Base-by-base conservation (phyloP, 73 alveolate species). In the Effrenium voratum region DNA sequence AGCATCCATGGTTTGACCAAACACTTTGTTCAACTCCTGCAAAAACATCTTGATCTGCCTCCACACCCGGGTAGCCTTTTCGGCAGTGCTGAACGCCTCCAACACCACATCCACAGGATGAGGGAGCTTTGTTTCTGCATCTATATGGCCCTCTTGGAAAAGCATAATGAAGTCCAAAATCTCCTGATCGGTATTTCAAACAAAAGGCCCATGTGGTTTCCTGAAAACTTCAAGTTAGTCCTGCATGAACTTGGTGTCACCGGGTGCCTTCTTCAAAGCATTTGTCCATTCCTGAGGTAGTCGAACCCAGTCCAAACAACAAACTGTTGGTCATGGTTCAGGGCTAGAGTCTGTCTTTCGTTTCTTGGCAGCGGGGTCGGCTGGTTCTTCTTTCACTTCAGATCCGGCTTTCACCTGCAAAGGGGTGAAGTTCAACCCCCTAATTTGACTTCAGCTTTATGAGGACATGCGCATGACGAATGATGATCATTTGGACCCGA, bases 81-180 rank as follows among this genome's bases (percentile, higher is more conserved):
- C 72, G 12, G 72, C 38, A 13, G 8, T n/a, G 30, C n/a, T 79
- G 92, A 81, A 81, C 19, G 92, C 92, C 0, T 81, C 92, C 45
- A 81, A 43, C 47, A 81, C 92, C 72, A 47, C 0, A 36, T 81
- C 73, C 19, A 8, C 92, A 0, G 92, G 92, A n/a, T 81, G 92
- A 0, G 75, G 5, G 49, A 30, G 75, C 49, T 16, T 36, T 63
- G 43, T 5, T 47, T 36, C 16, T 2, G 30, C 30, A 12, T 49
- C 15, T 2, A 38, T 47, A n/a, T 50, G 75, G n/a, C 66, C 50
- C 24, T 81, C 92, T 19, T 47, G 50, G 38, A 16, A 81, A 2
- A 81, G 32, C 36, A 73, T 6, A 2, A 81, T 19, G 38, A 47
- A 81, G 1, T 34, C 46, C 32, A 81, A 24, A 34, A 81, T 49